phyloP scores from a whole-genome alignment of 495 filamentous ascomycete genomes.

The Hyaloscypha hepaticicola region DNA sequence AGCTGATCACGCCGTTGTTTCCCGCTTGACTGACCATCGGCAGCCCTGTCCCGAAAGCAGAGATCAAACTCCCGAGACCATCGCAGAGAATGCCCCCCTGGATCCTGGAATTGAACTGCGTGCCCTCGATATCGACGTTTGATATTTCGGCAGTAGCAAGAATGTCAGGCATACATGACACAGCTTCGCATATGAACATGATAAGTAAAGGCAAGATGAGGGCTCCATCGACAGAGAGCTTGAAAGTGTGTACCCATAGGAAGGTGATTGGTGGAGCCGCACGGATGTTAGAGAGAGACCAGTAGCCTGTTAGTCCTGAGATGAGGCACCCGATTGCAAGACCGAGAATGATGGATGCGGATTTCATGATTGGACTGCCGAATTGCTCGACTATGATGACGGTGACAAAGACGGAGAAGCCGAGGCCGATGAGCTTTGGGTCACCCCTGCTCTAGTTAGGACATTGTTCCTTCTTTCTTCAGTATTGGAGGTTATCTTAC shows the following conservation, averaged over 20 bases:
- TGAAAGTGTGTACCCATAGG: conserved; percentile 41
- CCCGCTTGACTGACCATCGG: conserved; percentile 42
- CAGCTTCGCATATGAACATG: conserved; percentile 48
- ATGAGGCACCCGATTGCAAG: conserved; percentile 38
- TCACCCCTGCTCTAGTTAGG: conserved; percentile 18
- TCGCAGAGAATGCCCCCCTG: conserved; percentile 42
- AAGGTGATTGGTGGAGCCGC: conserved; percentile 39
- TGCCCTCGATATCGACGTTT: conserved; percentile 38
- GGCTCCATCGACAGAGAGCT: conserved; percentile 38
- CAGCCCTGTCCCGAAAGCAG: conserved; percentile 38
- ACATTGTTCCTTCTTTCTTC: background rate
- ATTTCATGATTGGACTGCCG: conserved; percentile 40
- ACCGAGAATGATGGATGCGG: conserved; percentile 40
- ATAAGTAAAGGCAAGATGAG: conserved; percentile 43
- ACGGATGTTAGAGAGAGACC: conserved; percentile 31
- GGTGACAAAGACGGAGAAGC: conserved; percentile 39
- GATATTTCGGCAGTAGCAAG: conserved; percentile 41
- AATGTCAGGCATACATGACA: conserved; percentile 40
- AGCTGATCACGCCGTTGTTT: conserved; percentile 41
- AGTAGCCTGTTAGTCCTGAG: conserved; percentile 38
- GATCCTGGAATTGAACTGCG: conserved; percentile 34
- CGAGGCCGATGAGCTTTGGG: conserved; percentile 38
- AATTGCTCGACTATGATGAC: conserved; percentile 40
- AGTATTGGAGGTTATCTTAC: conserved; percentile 5
- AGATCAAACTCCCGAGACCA: conserved; percentile 37